These are phyloP conservation scores for Cyclocybe aegerita DNA, from an alignment of 768 basidiomycete genomes.

Conservation along the genomic window DNA sequence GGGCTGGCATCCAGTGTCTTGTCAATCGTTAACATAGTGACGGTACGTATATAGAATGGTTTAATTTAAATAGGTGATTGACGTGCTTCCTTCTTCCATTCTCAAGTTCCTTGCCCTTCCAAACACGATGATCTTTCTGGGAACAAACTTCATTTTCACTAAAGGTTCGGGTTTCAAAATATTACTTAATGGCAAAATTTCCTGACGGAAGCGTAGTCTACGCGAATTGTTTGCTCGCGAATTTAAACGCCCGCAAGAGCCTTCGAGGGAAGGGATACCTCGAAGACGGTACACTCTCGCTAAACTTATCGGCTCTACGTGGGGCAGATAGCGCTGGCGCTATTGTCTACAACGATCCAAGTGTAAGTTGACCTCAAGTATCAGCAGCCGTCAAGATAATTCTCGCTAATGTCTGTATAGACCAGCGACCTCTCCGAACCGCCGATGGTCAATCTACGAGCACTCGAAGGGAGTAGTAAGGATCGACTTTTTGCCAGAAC, in stretches of 20 bases:
- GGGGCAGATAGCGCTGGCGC: neutral
- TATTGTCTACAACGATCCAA: neutral
- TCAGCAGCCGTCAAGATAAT: no score
- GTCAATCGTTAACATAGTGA: constrained; percentile 12
- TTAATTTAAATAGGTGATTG: no score
- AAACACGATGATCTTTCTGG: constrained; percentile 17
- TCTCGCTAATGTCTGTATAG: no score
- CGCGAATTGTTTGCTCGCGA: constrained; percentile 19
- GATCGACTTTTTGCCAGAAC: no score
- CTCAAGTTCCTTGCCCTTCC: constrained; percentile 15
- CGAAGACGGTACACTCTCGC: neutral
- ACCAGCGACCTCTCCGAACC: no score
- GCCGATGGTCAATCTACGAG: no score
- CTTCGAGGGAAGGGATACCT: neutral
- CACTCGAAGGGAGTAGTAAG: no score
- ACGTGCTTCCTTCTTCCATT: neutral
- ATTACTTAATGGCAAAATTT: no score
- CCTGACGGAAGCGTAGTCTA: constrained; percentile 9
- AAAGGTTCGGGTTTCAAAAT: constrained; percentile 6
- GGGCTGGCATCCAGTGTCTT: constrained; percentile 13
- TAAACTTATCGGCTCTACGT: neutral
- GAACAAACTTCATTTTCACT: constrained; percentile 15
- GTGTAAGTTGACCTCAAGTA: neutral
- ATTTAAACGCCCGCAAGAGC: constrained; percentile 14
- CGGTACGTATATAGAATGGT: constrained; percentile 1